These are phyloP conservation scores for Plectosphaerella cucumerina DNA, from an alignment of 2,329 filamentous ascomycete genomes.

Conservation along the genomic window DNA sequence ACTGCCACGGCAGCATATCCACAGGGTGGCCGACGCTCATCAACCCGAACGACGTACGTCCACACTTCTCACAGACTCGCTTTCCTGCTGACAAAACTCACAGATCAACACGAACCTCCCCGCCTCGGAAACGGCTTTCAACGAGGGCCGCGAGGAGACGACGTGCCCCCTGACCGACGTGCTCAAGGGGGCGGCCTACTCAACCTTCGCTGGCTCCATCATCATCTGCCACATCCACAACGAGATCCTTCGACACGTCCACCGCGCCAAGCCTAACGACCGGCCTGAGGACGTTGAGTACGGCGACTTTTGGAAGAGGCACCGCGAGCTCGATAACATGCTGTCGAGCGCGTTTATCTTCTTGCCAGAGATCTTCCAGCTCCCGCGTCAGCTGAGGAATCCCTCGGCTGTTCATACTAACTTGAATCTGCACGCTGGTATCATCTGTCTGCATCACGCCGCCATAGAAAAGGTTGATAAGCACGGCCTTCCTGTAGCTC, in stretches of 20 bases:
- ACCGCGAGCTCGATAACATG: conserved; percentile 77
- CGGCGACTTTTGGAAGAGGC: conserved; percentile 81
- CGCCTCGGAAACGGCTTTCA: conserved; percentile 71
- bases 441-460: conserved; percentile 85
- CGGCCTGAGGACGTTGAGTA: conserved; percentile 67
- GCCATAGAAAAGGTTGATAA: conserved; percentile 80
- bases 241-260: conserved; percentile 74
- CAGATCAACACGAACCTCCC: conserved; percentile 77
- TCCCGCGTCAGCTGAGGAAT: conserved; percentile 66
- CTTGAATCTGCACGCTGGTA: conserved; percentile 81
- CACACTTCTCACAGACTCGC: not conserved
- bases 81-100: not conserved
- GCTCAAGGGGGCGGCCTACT: conserved; percentile 59
- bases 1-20: conserved; percentile 81
- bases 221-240: conserved; percentile 78
- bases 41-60: conserved; percentile 61
- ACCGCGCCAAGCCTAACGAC: conserved; percentile 66
- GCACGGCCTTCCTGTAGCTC: conserved; percentile 58
- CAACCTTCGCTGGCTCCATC: conserved; percentile 67
- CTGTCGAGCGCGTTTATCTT: conserved; percentile 75
- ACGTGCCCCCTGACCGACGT: conserved; percentile 61
- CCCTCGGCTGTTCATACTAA: conserved; percentile 77
- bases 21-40: conserved; percentile 87
- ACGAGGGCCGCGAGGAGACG: conserved; percentile 58
- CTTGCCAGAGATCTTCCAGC: conserved; percentile 67